Base-by-base conservation (phyloP, 2,329 filamentous ascomycete genomes). In the Scedosporium boydii region DNA sequence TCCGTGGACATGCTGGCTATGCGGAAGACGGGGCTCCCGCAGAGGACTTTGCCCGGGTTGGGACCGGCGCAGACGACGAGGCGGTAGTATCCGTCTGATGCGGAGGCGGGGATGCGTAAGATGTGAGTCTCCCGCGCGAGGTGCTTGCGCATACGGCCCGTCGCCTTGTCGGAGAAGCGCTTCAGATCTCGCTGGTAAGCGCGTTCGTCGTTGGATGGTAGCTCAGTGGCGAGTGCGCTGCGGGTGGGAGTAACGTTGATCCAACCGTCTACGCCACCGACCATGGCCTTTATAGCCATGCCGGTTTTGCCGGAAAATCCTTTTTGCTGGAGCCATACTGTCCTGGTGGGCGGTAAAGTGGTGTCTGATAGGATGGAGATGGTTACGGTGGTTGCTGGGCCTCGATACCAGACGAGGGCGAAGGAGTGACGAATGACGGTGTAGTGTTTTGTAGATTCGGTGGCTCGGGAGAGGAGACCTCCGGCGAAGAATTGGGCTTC, bases 301-400 rank as follows among this genome's bases (percentile, higher is more conserved):
- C 88, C 88, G 58, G 86, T 80, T 68, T 87, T 86, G 4, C 88
- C 88, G 0, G 84, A 85, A 74, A 79, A 89, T 2, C 87, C 88
- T 66, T 86, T 87, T 63, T 80, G 80, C 73, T 90, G 87, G 27
- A 90, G 74, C 84, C 86, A 90, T 14, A 90, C 70, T 0, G 82
- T 84, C 6, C 87, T 79, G 26, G 82, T 79, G 0, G 73, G 61
- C 0, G 87, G 85, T 0, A 90, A 70, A 0, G 81, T 79, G 1
- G 74, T 72, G 65, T 87, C 82, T 0, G 80, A 81, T 67, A 90
- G 86, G 57, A 90, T 78, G 1, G 86, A 87, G 46, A 91, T 77
- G 3, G 82, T 78, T 4, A 90, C 77, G 6, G 82, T 84, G 0
- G 88, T 91, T 3, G 78, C 77, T 1, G 83, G 80, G 0, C 88